phyloP scores from a whole-genome alignment of 1,139 yeast genomes.

The Nakaseomyces delphensis region DNA sequence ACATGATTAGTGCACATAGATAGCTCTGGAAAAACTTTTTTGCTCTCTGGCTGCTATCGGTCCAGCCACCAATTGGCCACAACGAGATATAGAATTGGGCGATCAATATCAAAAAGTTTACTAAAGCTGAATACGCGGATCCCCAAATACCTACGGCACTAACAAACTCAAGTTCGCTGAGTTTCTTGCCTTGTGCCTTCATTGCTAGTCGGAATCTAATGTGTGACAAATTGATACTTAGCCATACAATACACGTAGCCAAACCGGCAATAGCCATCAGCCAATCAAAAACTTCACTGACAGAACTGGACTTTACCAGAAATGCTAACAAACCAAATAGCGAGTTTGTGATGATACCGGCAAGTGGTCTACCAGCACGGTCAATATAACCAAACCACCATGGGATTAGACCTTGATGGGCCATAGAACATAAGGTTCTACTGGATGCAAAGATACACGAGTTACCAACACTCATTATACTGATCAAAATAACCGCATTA shows the following conservation, averaged over 20 bases:
- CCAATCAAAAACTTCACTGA: slow-evolving; percentile 63
- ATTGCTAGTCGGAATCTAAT: slow-evolving; percentile 74
- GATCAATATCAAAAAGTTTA: slow-evolving; percentile 54
- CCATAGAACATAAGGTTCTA: slow-evolving; percentile 72
- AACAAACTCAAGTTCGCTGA: slow-evolving; percentile 57
- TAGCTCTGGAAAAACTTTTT: slow-evolving; percentile 42
- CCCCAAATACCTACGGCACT: slow-evolving; percentile 66
- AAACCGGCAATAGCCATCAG: slow-evolving; percentile 78
- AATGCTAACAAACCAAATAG: slow-evolving; percentile 82
- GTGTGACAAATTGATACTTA: slow-evolving; percentile 71
- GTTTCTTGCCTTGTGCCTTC: slow-evolving; percentile 51
- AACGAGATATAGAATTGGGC: slow-evolving; percentile 80
- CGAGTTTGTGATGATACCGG: slow-evolving; percentile 53
- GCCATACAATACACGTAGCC: slow-evolving; percentile 71
- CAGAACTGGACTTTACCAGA: slow-evolving; percentile 50
- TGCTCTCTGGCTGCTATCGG: slow-evolving; percentile 38
- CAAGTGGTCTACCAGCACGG: slow-evolving; percentile 55
- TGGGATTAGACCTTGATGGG: slow-evolving; percentile 78
- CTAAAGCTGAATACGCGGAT: slow-evolving; percentile 50
- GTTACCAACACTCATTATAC: slow-evolving; percentile 66
- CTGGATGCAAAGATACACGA: slow-evolving; percentile 73
- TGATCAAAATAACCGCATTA: slow-evolving; percentile 62
- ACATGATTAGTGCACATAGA: slow-evolving; percentile 42
- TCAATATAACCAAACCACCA: slow-evolving; percentile 51
- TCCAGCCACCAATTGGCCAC: slow-evolving; percentile 80